Evolutionary conservation across 1,139 yeast species (phyloP).

Genomic region (Ogataea hybrid): DNA sequence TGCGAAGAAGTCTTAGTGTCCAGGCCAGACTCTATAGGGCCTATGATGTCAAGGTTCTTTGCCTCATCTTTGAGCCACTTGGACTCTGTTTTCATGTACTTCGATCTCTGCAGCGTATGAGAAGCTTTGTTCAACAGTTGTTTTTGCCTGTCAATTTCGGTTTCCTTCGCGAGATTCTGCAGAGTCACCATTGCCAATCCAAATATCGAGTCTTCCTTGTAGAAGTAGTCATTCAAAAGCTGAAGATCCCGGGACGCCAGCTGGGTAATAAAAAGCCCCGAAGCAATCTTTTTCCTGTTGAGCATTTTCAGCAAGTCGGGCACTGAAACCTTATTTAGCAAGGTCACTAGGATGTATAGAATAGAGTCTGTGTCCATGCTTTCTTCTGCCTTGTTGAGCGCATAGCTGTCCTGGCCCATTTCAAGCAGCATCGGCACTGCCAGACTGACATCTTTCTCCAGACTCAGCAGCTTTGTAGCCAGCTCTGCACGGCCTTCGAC

Average conservation of each 20-base stretch:
- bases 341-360: constrained; percentile 53
- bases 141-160: constrained; percentile 9
- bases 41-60: constrained; percentile 19
- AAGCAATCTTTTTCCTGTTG: constrained; percentile 42
- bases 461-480: constrained; percentile 61
- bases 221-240: constrained; percentile 49
- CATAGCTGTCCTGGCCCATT: constrained; percentile 71
- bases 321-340: constrained; percentile 46
- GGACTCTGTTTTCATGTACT: constrained; percentile 21
- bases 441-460: constrained; percentile 64
- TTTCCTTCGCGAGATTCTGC: constrained; percentile 16
- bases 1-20: constrained; percentile 47
- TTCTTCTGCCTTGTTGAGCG: constrained; percentile 66
- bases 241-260: constrained; percentile 36
- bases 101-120: constrained; percentile 30
- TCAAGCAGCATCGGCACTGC: constrained; percentile 65
- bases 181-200: constrained; percentile 45
- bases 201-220: constrained; percentile 55
- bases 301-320: constrained; percentile 57
- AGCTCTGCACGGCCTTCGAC: constrained; percentile 78
- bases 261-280: constrained; percentile 41
- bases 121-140: constrained; percentile 19
- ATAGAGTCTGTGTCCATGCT: constrained; percentile 66
- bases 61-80: constrained; percentile 18
- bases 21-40: constrained; percentile 38